These are phyloP conservation scores for Mucor piriformis DNA, from an alignment of 371 early-diverging fungal species.

Conservation along the genomic window DNA sequence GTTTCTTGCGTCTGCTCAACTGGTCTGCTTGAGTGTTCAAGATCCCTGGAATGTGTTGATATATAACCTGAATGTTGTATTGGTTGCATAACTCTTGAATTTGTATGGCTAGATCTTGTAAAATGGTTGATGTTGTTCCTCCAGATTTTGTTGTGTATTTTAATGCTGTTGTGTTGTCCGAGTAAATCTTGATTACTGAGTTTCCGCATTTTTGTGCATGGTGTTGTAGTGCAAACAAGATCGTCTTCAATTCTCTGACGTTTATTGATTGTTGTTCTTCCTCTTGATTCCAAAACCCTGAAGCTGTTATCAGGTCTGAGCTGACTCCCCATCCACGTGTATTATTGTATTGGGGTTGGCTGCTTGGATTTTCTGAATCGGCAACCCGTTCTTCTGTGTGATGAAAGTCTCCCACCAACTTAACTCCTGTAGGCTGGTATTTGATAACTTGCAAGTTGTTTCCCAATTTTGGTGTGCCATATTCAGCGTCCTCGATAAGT, in stretches of 20 bases:
- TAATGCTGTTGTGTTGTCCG: conserved; percentile 30
- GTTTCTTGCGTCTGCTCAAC: background rate
- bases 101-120: conserved; percentile 3
- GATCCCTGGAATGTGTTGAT: conserved; percentile 2
- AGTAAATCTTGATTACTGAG: conserved; percentile 2
- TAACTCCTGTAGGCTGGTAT: background rate
- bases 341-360: background rate
- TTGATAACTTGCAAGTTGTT: background rate
- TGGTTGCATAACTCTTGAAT: conserved; percentile 2
- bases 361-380: background rate
- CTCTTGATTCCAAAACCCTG: conserved; percentile 19
- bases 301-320: conserved; percentile 1
- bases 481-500: background rate
- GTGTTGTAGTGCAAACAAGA: conserved; percentile 12
- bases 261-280: conserved; percentile 19
- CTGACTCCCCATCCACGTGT: conserved; percentile 17
- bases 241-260: conserved; percentile 23
- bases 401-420: conserved; percentile 2
- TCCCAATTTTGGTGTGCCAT: background rate
- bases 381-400: conserved; percentile 18
- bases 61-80: background rate
- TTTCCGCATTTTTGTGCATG: background rate
- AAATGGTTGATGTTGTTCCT: conserved; percentile 3
- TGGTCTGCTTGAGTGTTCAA: conserved; percentile 3
- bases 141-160: conserved; percentile 24